Evolutionary conservation across 2,329 filamentous ascomycete species (phyloP).

Genomic region (Aspergillus ochraceus): DNA sequence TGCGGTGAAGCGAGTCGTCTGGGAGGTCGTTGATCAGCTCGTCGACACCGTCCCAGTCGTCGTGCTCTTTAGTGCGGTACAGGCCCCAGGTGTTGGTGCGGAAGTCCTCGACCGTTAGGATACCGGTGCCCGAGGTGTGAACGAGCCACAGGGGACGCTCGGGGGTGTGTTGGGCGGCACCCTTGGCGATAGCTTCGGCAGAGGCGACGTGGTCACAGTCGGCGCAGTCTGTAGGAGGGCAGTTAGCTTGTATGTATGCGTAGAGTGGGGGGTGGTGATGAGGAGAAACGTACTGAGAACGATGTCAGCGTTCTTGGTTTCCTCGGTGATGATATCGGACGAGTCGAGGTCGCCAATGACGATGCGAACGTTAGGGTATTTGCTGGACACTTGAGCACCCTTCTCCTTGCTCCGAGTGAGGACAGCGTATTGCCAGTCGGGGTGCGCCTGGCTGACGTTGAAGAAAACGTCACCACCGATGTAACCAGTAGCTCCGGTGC

Average conservation of each 20-base stretch:
- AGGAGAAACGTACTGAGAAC: constrained; percentile 38
- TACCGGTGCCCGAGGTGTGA: constrained; percentile 47
- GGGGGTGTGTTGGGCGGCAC: constrained; percentile 35
- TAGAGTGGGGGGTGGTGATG: background rate
- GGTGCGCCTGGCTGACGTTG: constrained; percentile 45
- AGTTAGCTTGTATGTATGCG: background rate
- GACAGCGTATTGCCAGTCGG: constrained; percentile 48
- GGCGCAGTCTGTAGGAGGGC: constrained; percentile 35
- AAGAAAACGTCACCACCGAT: constrained; percentile 56
- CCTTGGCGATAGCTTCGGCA: constrained; percentile 43
- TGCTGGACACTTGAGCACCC: constrained; percentile 38
- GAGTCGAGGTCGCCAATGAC: constrained; percentile 47
- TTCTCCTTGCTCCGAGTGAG: constrained; percentile 48
- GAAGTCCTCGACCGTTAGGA: constrained; percentile 44
- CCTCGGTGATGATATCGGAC: constrained; percentile 40
- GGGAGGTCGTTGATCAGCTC: constrained; percentile 42
- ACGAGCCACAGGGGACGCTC: constrained; percentile 43
- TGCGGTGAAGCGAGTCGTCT: constrained; percentile 40
- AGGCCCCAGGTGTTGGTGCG: constrained; percentile 41
- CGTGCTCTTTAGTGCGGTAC: constrained; percentile 44
- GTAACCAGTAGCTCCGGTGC: constrained; percentile 54
- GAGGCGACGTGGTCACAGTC: constrained; percentile 46
- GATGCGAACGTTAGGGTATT: constrained; percentile 43
- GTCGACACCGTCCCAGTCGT: constrained; percentile 47
- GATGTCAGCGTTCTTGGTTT: constrained; percentile 49